Base-by-base conservation (phyloP, 2,329 filamentous ascomycete species). In the Tothia fuscella region DNA sequence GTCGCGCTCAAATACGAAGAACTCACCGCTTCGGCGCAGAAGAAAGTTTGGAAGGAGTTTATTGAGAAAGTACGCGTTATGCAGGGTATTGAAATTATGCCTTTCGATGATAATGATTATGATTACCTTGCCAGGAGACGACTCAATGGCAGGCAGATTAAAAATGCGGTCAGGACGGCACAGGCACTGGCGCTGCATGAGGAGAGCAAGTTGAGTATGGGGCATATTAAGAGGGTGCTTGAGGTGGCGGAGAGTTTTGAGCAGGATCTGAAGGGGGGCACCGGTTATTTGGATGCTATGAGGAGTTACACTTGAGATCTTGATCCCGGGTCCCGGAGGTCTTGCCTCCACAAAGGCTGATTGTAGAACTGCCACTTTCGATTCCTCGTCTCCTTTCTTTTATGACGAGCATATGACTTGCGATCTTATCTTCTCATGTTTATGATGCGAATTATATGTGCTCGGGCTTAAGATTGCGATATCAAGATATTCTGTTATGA, bases 231-330 rank as follows among this genome's bases (percentile, higher is more conserved):
- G 50, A 75, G 84, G 47, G 84, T 93, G 10, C 70, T 94, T n/a
- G 82, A 87, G 32, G 84, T 93, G 2, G 80, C 82, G 19, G 78
- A 84, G 58, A 81, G 76, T 26, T 94, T 94, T 58, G 82, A 89
- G 48, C 72, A 78, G 22, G 86, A 94, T 56, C 66, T 94, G 38
- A 85, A 81, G 56, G 87, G 86, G 4, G 85, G 85, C 0, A 70
- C 74, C 1, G 85, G 85, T 0, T 93, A 85, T 51, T 67, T 82
- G 49, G 85, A 91, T 56, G 84, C 83, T 0, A 89, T 91, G 85
- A 71, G 81, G 49, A 83, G 80, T 53, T 91, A 91, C 51, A 80
- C 74, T 44, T 79, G 63, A 38, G n/a, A n/a, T n/a, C n/a, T n/a
- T n/a, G n/a, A n/a, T n/a, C n/a, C n/a, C n/a, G n/a, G n/a, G n/a